These are phyloP conservation scores for Yarrowia porcina DNA, from an alignment of 805 yeast species.

Conservation along the genomic window DNA sequence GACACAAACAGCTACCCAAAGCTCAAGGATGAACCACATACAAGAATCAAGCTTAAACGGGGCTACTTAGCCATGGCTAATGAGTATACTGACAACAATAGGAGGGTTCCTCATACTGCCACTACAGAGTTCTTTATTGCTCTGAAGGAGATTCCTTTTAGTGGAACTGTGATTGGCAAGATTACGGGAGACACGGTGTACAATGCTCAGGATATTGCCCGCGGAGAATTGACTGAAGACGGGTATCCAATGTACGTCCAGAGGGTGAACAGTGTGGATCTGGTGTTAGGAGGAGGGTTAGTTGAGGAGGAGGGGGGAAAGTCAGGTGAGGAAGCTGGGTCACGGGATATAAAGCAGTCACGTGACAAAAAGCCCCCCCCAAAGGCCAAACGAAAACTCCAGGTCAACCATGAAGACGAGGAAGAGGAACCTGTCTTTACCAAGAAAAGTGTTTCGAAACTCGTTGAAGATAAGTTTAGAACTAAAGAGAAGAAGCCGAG, in stretches of 20 bases:
- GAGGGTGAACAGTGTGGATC: not conserved
- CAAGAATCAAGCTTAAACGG: slow-evolving; percentile 51
- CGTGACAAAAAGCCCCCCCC: not conserved
- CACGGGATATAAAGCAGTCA: no score
- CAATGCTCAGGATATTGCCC: slow-evolving; percentile 49
- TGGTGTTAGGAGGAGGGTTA: not conserved
- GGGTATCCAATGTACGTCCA: slow-evolving; percentile 13
- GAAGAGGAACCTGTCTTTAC: slow-evolving; percentile 31
- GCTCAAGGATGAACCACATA: slow-evolving; percentile 47
- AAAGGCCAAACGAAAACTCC: not conserved
- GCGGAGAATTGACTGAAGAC: slow-evolving; percentile 35
- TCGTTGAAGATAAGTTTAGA: not conserved
- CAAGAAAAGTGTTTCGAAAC: slow-evolving; percentile 25
- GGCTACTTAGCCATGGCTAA: slow-evolving; percentile 56
- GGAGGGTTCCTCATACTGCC: slow-evolving; percentile 13
- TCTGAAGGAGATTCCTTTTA: slow-evolving; percentile 42
- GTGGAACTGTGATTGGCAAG: slow-evolving; percentile 53
- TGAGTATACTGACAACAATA: slow-evolving; percentile 33
- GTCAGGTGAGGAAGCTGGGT: not conserved
- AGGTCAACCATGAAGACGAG: slow-evolving; percentile 36
- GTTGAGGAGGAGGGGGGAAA: slow-evolving; percentile 1
- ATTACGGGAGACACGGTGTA: slow-evolving; percentile 56
- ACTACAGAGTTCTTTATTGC: slow-evolving; percentile 51
- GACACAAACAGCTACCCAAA: slow-evolving; percentile 35
- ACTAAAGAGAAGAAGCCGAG: not conserved